Evolutionary conservation across 148 eudicot genomes (phyloP), one percentile per base, ranked within the genome.

Genomic region (Persicaria tinctoria): DNA sequence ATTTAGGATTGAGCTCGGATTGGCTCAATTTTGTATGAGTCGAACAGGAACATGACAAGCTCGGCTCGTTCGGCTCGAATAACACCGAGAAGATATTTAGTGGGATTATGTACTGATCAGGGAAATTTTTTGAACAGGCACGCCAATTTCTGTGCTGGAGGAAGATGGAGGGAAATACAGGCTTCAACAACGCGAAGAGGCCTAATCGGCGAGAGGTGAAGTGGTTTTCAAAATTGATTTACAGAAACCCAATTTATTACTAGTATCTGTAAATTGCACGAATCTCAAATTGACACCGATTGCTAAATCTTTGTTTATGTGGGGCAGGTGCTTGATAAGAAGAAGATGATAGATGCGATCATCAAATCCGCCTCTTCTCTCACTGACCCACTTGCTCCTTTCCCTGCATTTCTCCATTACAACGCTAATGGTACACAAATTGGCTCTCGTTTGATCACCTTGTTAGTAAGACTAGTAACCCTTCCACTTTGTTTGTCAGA

Each of bases 291-390:
- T 41, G 41, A 32, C 3, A 32, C 12, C 48, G 68, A 20, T 5
- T 60, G 68, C 8, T 16, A 11, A 8, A 8, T 63, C 0, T 13
- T 63, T 27, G 44, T 27, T 38, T 59, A 10, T 5, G 47, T 41
- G 17, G 70, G 14, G 47, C 70, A 93, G 97, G 81, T 85, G 20
- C 75, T 91, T 72, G 90, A 86, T 70, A 89, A 81, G 85, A 93
- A 89, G 87, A 89, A 85, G 79, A 73, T 78, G 23, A 70, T 79
- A 13, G 82, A 81, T 63, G 88, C 66, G 73, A 73, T 86, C 9
- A 77, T 91, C 60, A 88, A 83, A 84, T 78, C 85, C 38, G 95
- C 93, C 46, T 89, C 82, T 76, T 79, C 82, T 27, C 47, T 81
- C 17, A 82, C 79, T 70, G 95, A 93, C 53, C 89, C 84, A 78